A percentile compares a stretch with the other conserved stretches of the same genome.
Conservation (phyloP, 2,329 filamentous ascomycete genomes). For the Microsporum audouinii region DNA sequence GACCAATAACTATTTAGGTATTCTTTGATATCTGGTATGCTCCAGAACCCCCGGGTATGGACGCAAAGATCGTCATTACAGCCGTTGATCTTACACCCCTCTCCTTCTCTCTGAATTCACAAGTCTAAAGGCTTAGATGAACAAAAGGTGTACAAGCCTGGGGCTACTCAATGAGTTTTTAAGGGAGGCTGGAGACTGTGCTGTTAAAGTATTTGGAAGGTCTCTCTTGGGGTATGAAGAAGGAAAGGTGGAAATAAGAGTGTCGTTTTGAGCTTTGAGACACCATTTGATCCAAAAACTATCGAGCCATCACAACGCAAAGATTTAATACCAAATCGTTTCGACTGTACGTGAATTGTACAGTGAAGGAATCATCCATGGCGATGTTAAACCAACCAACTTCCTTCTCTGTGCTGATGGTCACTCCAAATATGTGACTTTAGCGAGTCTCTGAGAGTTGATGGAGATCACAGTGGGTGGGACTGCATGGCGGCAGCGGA, state of each 20-base stretch:
- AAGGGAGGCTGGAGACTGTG: slow-evolving; percentile 7
- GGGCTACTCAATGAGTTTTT: slow-evolving; percentile 9
- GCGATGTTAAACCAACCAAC: slow-evolving; percentile 10
- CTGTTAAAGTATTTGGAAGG: slow-evolving; percentile 8
- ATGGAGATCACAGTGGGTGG: slow-evolving; percentile 9
- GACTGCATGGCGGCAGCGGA: slow-evolving; percentile 7
- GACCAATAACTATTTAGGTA: no score
- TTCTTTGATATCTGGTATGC: no score
- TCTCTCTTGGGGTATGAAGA: slow-evolving; percentile 7
- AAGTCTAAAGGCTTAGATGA: slow-evolving; percentile 10
- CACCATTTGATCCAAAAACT: slow-evolving; percentile 10
- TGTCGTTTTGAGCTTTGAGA: slow-evolving; percentile 9
- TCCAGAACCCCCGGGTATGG: slow-evolving; percentile 7
- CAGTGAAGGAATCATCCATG: slow-evolving; percentile 10
- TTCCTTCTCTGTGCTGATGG: slow-evolving; percentile 9
- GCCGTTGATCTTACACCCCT: slow-evolving; percentile 5
- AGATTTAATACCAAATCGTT: slow-evolving; percentile 6
- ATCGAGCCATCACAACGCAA: slow-evolving; percentile 6
- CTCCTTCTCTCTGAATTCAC: slow-evolving; percentile 10
- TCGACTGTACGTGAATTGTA: slow-evolving; percentile 6
- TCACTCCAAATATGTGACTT: slow-evolving; percentile 8
- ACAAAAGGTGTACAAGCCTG: slow-evolving; percentile 8
- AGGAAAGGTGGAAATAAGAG: slow-evolving; percentile 6
- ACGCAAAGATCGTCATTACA: slow-evolving; percentile 2
- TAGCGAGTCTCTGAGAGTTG: slow-evolving; percentile 5